Evolutionary conservation across 129 eudicot species (phyloP).

Genomic region (Artemisia tridentata): DNA sequence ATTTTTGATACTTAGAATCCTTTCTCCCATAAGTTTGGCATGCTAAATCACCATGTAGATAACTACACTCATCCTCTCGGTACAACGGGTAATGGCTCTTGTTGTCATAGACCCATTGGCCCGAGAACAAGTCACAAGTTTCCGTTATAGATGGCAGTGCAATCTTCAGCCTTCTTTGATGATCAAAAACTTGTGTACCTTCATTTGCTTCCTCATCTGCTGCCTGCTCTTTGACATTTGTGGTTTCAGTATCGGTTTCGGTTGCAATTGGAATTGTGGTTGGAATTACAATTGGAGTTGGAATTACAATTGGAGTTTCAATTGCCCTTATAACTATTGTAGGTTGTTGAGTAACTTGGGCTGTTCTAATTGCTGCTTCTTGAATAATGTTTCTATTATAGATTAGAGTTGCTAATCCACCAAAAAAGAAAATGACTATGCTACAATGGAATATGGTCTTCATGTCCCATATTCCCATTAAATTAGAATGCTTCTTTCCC

Average conservation of each 20-base stretch:
- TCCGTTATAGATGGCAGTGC: constrained; percentile 19
- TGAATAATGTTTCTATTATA: constrained; percentile 25
- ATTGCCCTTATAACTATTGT: no score
- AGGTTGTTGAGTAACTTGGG: no score
- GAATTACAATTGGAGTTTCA: no score
- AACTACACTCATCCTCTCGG: constrained; percentile 29
- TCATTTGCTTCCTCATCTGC: not conserved
- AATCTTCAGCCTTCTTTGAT: constrained; percentile 28
- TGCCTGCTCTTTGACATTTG: no score
- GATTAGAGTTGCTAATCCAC: constrained; percentile 32
- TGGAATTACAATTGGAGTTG: no score
- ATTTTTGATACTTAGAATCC: constrained; percentile 37
- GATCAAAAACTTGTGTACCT: constrained; percentile 16
- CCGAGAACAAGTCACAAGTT: constrained; percentile 38
- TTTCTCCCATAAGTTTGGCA: constrained; percentile 44
- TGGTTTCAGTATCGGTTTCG: no score
- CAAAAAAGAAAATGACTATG: constrained; percentile 33
- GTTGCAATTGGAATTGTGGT: no score
- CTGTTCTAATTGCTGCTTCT: not conserved
- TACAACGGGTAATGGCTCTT: constrained; percentile 41
- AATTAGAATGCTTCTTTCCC: constrained; percentile 31
- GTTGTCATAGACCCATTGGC: constrained; percentile 39
- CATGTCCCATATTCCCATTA: constrained; percentile 32
- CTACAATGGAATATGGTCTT: constrained; percentile 36
- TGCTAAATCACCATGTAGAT: constrained; percentile 32